Conservation (phyloP, 2,329 filamentous ascomycete species). For the Diaporthe eres region DNA sequence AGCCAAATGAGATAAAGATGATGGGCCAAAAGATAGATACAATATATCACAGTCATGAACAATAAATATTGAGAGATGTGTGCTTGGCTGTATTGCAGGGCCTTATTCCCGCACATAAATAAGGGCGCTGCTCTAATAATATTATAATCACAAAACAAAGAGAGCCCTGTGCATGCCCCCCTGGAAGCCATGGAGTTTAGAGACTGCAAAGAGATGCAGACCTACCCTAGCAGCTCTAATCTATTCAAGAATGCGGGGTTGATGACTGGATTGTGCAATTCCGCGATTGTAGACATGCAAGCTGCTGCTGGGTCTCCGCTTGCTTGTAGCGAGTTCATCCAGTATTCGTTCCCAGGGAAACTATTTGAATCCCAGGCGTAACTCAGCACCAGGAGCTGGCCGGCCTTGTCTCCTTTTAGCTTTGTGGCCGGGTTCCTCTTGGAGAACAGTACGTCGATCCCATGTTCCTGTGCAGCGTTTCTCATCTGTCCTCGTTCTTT, state of each 20-base stretch:
- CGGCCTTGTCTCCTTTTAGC: conserved; percentile 40
- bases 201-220: neutral
- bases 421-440: conserved; percentile 41
- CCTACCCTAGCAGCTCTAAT: conserved; percentile 44
- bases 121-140: neutral
- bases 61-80: too few relatives aligned
- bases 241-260: conserved; percentile 48
- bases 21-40: too few relatives aligned
- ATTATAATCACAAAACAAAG: neutral
- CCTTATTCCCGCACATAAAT: too few relatives aligned
- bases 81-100: too few relatives aligned
- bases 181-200: neutral
- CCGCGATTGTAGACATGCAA: conserved; percentile 51
- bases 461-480: neutral
- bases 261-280: conserved; percentile 51
- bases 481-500: neutral
- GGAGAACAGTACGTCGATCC: conserved; percentile 19
- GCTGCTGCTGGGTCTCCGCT: conserved; percentile 52
- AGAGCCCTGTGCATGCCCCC: too few relatives aligned
- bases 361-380: conserved; percentile 53
- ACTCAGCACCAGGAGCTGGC: conserved; percentile 49
- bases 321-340: conserved; percentile 44
- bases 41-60: too few relatives aligned
- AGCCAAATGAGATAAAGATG: too few relatives aligned
- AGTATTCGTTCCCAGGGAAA: conserved; percentile 53